Evolutionary conservation across 495 filamentous ascomycete genomes (phyloP).

Genomic region (Polyplosphaeria fusca): DNA sequence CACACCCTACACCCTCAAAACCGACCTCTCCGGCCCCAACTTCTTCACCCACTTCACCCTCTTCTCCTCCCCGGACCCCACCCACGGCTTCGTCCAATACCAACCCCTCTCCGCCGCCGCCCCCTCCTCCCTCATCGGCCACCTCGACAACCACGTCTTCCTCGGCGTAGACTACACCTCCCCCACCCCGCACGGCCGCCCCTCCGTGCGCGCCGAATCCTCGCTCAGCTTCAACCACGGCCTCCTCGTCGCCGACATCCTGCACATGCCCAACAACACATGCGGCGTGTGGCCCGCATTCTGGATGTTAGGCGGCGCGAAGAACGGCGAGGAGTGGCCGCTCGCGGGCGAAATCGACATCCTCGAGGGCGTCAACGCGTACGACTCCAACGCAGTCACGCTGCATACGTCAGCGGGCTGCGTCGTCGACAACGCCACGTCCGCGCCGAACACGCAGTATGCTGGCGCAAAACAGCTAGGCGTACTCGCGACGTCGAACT

Average conservation of each 20-base stretch:
- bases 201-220: slow-evolving; percentile 33
- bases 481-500: slow-evolving; percentile 26
- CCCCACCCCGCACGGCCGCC: slow-evolving; percentile 26
- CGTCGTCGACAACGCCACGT: slow-evolving; percentile 19
- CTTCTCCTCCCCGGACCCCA: slow-evolving; percentile 41
- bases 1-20: slow-evolving; percentile 43
- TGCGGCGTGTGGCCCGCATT: slow-evolving; percentile 39
- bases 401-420: slow-evolving; percentile 38
- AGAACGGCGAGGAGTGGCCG: slow-evolving; percentile 52
- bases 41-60: slow-evolving; percentile 54
- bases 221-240: slow-evolving; percentile 33
- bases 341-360: slow-evolving; percentile 46
- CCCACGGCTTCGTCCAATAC: slow-evolving; percentile 37
- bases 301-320: slow-evolving; percentile 32
- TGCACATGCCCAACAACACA: slow-evolving; percentile 35
- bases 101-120: slow-evolving; percentile 9
- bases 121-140: slow-evolving; percentile 20
- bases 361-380: slow-evolving; percentile 38
- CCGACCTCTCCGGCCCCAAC: slow-evolving; percentile 48
- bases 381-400: slow-evolving; percentile 34
- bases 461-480: slow-evolving; percentile 10
- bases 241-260: slow-evolving; percentile 34
- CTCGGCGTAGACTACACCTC: slow-evolving; percentile 38
- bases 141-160: slow-evolving; percentile 28
- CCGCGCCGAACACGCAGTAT: neutral